phyloP scores from a whole-genome alignment of 495 filamentous ascomycete species.

The Tuber magnatum region DNA sequence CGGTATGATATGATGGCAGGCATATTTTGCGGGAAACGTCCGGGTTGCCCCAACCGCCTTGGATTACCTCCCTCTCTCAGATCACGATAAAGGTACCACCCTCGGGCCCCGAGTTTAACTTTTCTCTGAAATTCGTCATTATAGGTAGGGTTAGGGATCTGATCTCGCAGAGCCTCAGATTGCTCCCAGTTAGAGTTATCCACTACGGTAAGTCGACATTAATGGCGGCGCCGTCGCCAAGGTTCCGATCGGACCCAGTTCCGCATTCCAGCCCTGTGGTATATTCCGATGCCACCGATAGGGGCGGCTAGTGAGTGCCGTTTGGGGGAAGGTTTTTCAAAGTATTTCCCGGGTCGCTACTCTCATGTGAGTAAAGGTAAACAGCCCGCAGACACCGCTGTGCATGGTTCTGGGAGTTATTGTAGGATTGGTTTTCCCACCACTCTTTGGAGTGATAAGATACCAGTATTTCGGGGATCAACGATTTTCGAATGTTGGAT shows the following conservation, averaged over 20 bases:
- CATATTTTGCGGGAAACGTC: not conserved
- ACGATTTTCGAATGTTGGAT: not conserved
- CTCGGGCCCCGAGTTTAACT: not conserved
- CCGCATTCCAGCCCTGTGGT: not conserved
- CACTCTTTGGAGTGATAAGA: not conserved
- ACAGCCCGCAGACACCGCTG: no score
- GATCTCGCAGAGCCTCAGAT: not conserved
- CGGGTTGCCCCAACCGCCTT: not conserved
- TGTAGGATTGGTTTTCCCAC: not conserved
- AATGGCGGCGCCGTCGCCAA: not conserved
- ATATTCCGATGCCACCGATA: not conserved
- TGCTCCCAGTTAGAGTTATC: not conserved
- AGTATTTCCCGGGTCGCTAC: not conserved
- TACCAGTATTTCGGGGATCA: not conserved
- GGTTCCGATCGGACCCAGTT: not conserved
- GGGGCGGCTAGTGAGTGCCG: not conserved
- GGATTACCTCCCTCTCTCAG: not conserved
- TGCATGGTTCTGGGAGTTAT: no score
- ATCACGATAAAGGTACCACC: not conserved
- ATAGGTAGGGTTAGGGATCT: not conserved
- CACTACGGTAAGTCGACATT: not conserved
- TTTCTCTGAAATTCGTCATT: not conserved
- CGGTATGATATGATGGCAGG: not conserved
- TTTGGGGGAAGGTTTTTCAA: not conserved
- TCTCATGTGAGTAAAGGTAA: not conserved